Percentiles rank a stretch among this genome's conserved stretches.
phyloP scores from a whole-genome alignment of 2,329 filamentous ascomycete species.

The Alternaria tenuissima region DNA sequence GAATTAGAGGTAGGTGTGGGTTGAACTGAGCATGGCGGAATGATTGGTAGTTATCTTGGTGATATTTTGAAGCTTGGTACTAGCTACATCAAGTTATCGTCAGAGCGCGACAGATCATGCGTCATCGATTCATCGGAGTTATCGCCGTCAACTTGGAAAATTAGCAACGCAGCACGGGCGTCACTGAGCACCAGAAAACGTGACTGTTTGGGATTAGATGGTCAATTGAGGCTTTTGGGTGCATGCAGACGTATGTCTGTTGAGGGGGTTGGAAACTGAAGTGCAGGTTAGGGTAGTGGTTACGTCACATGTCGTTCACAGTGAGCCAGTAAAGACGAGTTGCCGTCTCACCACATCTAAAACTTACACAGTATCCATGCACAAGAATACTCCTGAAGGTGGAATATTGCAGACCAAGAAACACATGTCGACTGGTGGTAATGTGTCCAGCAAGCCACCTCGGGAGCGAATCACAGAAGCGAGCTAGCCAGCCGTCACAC shows the following conservation, averaged over 20 bases:
- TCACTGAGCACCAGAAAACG: neutral
- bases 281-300: neutral
- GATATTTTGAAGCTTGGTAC: neutral
- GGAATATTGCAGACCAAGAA: neutral
- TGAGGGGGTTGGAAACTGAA: neutral
- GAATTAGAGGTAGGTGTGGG: neutral
- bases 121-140: constrained; percentile 1
- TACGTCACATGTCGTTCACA: neutral
- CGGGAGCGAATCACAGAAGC: no score
- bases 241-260: neutral
- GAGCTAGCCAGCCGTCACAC: no score
- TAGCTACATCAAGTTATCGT: constrained; percentile 6
- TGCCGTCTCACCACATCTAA: neutral
- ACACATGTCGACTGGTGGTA: neutral
- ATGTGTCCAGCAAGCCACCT: no score
- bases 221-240: neutral
- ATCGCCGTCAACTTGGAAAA: neutral
- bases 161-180: neutral
- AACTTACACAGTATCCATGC: no score
- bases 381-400: neutral
- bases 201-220: neutral
- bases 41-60: neutral
- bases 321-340: neutral
- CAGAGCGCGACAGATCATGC: constrained; percentile 3
- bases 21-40: neutral